Base-by-base conservation (phyloP, 495 filamentous ascomycete genomes). In the Penicillium pancosmium region DNA sequence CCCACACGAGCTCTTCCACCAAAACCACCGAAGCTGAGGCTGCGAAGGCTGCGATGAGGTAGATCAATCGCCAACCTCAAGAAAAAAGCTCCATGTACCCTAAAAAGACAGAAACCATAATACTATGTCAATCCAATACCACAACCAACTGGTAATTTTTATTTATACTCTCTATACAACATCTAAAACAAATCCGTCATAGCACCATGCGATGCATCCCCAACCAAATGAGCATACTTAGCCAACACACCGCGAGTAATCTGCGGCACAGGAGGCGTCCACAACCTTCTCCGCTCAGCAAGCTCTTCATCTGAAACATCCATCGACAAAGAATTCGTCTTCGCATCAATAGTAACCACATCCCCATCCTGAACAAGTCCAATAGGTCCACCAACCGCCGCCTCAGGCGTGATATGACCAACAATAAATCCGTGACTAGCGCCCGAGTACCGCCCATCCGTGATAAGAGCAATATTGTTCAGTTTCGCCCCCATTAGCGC, bases 401-500 rank as follows among this genome's bases (percentile, higher is more conserved):
- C 94, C 75, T 98, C 94, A 2, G 94, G 94, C 3, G 92, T 91
- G 38, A 98, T 90, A 67, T 98, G 94, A 8, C 93, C 88, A 13
- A 97, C 93, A 66, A 98, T 97, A 72, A 98, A 98, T 0, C 94
- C 94, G 66, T 97, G 94, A 58, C 84, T 88, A 7, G 93, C 94
- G 8, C 94, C 94, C 21, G 84, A 89, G 67, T 97, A 98, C 43
- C 94, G 79, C 0, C 94, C 94, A 72, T 98, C 94, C 0, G 94
- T 98, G 25, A 98, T 91, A 10, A 98, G 78, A 1, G 94, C 94
- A 18, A 97, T 86, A 62, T 97, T 97, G 58, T 75, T 89, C 48
- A 98, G 76, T 21, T 88, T 89, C 9, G 94, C 94, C 23, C 94
- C 94, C 91, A 96, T 96, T 33, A 98, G 86, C 7, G 91, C 90